Conservation (phyloP, 768 basidiomycete species). For the Hortiboletus campestris region DNA sequence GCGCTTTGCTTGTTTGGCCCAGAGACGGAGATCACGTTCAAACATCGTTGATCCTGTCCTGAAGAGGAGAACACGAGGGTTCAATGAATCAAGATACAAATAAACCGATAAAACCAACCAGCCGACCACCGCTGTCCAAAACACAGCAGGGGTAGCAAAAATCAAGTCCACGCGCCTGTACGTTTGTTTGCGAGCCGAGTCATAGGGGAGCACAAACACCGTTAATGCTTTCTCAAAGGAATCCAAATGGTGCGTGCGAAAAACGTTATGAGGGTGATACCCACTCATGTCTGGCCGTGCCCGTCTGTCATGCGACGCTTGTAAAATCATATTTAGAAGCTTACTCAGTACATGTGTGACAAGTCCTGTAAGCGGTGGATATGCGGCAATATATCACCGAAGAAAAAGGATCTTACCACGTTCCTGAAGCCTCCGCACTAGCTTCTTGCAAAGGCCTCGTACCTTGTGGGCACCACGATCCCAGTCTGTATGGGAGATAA, state of each 20-base stretch:
- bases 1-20: slow-evolving; percentile 63
- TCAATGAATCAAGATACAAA: not conserved
- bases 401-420: slow-evolving; percentile 43
- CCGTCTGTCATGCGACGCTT: slow-evolving; percentile 8
- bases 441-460: slow-evolving; percentile 58
- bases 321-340: slow-evolving; percentile 21
- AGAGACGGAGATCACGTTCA: slow-evolving; percentile 75
- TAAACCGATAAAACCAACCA: slow-evolving; percentile 50
- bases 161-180: slow-evolving; percentile 83
- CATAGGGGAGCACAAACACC: slow-evolving; percentile 64
- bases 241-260: slow-evolving; percentile 66
- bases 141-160: slow-evolving; percentile 69
- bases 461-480: slow-evolving; percentile 44
- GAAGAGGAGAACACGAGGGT: not conserved
- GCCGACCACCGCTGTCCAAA: slow-evolving; percentile 87
- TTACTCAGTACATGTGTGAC: slow-evolving; percentile 84
- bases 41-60: slow-evolving; percentile 93
- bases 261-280: slow-evolving; percentile 54
- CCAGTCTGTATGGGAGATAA: slow-evolving; percentile 70
- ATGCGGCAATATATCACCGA: not conserved
- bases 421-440: slow-evolving; percentile 57
- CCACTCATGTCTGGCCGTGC: slow-evolving; percentile 51
- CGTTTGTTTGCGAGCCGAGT: slow-evolving; percentile 34
- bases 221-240: slow-evolving; percentile 83
- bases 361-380: slow-evolving; percentile 44